These are phyloP conservation scores for Musa balbisiana DNA, from an alignment of 202 grass and related monocot species.

Conservation along the genomic window DNA sequence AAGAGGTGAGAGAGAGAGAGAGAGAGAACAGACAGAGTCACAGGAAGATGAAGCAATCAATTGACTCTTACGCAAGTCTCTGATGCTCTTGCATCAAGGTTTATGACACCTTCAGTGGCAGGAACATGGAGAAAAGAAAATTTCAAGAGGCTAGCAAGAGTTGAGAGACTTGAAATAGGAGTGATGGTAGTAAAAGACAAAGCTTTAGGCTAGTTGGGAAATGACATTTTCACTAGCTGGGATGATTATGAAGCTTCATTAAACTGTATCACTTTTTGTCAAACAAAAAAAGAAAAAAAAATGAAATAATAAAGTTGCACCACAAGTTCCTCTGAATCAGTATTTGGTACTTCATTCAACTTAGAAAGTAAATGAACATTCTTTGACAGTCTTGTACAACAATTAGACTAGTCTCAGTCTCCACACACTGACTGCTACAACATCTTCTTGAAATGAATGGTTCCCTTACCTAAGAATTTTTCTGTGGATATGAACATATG, in stretches of 20 bases:
- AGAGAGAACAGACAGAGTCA: conserved; percentile 16
- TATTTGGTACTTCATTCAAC: no score
- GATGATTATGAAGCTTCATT: background rate
- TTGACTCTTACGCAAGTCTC: conserved; percentile 66
- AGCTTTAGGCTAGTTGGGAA: conserved; percentile 8
- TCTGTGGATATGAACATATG: no score
- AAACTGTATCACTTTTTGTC: no score
- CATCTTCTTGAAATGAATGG: no score
- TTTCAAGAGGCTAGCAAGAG: background rate
- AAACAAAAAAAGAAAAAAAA: no score
- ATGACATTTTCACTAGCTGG: background rate
- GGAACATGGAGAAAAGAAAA: background rate
- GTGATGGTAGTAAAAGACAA: conserved; percentile 4
- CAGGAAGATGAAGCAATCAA: conserved; percentile 29
- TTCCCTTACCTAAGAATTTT: no score
- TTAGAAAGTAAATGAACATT: no score
- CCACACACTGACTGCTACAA: no score
- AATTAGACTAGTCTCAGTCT: no score
- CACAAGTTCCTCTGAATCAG: no score
- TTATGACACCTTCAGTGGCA: conserved; percentile 11
- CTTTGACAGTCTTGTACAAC: no score
- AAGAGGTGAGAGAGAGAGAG: background rate
- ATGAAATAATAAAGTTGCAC: no score
- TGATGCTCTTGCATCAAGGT: conserved; percentile 10
- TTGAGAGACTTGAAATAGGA: background rate